These are phyloP conservation scores for Metarhizium brunneum DNA, from an alignment of 2,329 filamentous ascomycete genomes.

Conservation along the genomic window DNA sequence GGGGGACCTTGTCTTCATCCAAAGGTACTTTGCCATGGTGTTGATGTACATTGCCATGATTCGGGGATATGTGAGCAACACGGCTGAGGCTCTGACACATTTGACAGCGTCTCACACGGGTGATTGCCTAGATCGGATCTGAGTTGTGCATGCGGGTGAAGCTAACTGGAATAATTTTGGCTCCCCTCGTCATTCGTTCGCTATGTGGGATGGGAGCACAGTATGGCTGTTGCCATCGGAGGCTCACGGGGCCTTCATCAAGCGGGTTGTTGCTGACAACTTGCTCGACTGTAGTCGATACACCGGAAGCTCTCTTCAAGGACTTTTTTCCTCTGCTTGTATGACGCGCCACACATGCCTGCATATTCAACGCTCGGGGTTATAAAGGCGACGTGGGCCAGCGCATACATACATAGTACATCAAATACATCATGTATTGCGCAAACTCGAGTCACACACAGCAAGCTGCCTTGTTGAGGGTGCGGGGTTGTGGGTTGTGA, in stretches of 20 bases:
- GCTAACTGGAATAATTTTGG: not conserved
- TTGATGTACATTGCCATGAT: not conserved
- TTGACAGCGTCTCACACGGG: not conserved
- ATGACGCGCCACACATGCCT: too few species aligned
- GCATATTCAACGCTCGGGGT: not conserved
- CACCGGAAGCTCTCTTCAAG: too few species aligned
- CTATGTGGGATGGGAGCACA: too few species aligned
- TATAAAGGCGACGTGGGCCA: not conserved
- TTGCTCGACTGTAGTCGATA: too few species aligned
- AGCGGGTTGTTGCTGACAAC: too few species aligned
- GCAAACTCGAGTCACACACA: not conserved
- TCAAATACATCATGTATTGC: not conserved
- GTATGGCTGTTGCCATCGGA: too few species aligned
- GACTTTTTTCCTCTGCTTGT: too few species aligned
- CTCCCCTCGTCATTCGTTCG: too few species aligned
- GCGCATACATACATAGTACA: not conserved
- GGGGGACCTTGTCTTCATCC: not conserved
- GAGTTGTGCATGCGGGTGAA: not conserved
- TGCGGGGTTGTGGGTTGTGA: not conserved
- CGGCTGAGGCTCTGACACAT: not conserved
- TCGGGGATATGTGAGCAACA: not conserved
- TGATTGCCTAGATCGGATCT: not conserved
- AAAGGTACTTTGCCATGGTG: not conserved
- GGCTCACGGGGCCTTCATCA: too few species aligned
- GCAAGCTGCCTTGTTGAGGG: not conserved